These are phyloP conservation scores for Cinchona pubescens DNA, from an alignment of 257 asterid genomes.

Conservation along the genomic window DNA sequence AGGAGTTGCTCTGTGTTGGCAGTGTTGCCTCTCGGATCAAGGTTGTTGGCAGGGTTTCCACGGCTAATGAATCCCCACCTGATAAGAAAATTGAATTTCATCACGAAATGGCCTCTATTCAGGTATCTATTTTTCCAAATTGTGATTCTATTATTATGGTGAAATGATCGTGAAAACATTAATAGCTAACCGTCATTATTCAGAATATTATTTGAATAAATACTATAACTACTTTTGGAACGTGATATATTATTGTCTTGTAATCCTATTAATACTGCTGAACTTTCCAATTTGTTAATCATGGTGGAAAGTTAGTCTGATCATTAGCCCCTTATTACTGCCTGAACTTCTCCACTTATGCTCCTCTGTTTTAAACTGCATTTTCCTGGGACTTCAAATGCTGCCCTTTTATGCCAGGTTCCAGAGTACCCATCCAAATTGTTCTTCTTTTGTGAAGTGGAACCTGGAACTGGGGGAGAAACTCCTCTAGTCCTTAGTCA, in stretches of 20 bases:
- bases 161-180: no score
- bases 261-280: no score
- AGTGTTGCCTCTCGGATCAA: conserved; percentile 83
- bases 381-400: background rate
- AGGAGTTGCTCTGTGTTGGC: conserved; percentile 84
- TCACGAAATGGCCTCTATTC: conserved; percentile 90
- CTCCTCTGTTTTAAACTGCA: no score
- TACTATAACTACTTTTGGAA: no score
- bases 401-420: conserved; percentile 38
- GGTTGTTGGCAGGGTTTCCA: conserved; percentile 80
- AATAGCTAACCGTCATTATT: no score
- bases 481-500: conserved; percentile 88
- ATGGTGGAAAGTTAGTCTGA: no score
- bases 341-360: no score
- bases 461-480: conserved; percentile 72
- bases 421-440: conserved; percentile 77
- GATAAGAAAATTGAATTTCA: conserved; percentile 79
- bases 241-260: no score
- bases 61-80: conserved; percentile 90
- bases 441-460: conserved; percentile 89
- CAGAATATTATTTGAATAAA: no score
- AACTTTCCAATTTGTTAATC: no score
- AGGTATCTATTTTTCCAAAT: conserved; percentile 29
- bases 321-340: no score
- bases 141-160: background rate